phyloP scores from a whole-genome alignment of 2,329 filamentous ascomycete genomes.

The Boeremia exigua region DNA sequence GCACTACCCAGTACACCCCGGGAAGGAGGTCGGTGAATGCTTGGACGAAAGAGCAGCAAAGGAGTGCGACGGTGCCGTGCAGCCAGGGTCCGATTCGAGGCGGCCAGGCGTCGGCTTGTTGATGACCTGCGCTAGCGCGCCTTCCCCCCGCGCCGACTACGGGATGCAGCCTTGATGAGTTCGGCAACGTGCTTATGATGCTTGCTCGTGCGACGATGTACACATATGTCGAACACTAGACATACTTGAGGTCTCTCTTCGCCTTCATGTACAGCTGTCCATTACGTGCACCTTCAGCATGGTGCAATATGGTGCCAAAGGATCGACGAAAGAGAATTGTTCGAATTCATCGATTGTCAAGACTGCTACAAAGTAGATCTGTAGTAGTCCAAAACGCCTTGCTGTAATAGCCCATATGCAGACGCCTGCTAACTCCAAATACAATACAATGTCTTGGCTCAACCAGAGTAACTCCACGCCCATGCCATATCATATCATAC shows the following conservation, averaged over 20 bases:
- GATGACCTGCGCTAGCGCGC: conserved; percentile 32
- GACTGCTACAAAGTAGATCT: conserved; percentile 21
- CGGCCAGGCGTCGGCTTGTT: conserved; percentile 23
- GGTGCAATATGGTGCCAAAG: background rate
- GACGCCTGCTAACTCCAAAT: conserved; percentile 16
- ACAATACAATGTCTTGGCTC: conserved; percentile 20
- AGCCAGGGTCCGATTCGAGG: conserved; percentile 21
- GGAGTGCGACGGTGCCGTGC: conserved; percentile 17
- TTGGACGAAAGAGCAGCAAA: conserved; percentile 7
- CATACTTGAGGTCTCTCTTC: background rate
- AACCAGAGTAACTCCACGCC: conserved; percentile 27
- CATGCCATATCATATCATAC: conserved; percentile 21
- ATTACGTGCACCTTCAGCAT: too few species aligned
- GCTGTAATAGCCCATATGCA: conserved; percentile 27
- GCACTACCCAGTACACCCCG: conserved; percentile 4
- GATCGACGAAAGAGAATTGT: background rate
- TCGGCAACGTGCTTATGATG: conserved; percentile 5
- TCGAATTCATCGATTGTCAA: conserved; percentile 3
- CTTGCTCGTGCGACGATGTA: background rate
- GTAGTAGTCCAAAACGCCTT: conserved; percentile 31
- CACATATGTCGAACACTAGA: background rate
- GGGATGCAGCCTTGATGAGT: conserved; percentile 20
- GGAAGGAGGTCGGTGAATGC: conserved; percentile 3
- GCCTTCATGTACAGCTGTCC: background rate
- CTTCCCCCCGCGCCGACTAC: conserved; percentile 20